These are phyloP conservation scores for Millerozyma miso DNA, from an alignment of 805 yeast genomes.

Conservation along the genomic window DNA sequence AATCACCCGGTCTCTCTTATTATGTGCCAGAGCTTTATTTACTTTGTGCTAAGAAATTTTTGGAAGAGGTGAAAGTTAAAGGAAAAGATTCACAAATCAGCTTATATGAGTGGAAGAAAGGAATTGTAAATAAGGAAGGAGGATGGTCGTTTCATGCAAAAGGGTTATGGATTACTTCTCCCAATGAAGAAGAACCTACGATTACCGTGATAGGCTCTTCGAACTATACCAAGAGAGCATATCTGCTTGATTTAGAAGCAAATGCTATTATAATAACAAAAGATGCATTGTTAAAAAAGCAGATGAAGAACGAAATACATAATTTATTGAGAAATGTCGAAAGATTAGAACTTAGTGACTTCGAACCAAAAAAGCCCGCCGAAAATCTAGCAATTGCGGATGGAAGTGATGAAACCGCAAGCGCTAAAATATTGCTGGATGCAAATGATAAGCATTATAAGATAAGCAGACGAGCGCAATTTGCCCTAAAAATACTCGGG, in stretches of 20 bases:
- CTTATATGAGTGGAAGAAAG: conserved; percentile 82
- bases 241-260: conserved; percentile 80
- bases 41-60: conserved; percentile 65
- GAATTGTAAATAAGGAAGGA: conserved; percentile 69
- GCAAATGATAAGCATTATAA: conserved; percentile 16
- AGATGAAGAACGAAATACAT: conserved; percentile 61
- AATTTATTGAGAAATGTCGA: conserved; percentile 53
- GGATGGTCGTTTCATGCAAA: conserved; percentile 99
- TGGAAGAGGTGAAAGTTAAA: conserved; percentile 44
- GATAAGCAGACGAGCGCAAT: conserved; percentile 57
- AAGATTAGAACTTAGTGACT: conserved; percentile 56
- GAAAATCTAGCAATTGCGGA: conserved; percentile 6
- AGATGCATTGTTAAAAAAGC: conserved; percentile 51
- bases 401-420: conserved; percentile 1
- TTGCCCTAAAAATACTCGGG: conserved; percentile 63
- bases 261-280: conserved; percentile 77
- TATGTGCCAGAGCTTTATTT: conserved; percentile 85
- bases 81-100: conserved; percentile 45
- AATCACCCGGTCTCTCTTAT: conserved; percentile 76
- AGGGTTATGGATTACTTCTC: conserved; percentile 79
- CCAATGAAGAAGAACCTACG: conserved; percentile 56
- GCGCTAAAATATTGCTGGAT: background rate
- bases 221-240: conserved; percentile 88
- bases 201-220: conserved; percentile 88
- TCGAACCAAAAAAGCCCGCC: conserved; percentile 31